These are phyloP conservation scores for Geotrichum reessii DNA, from an alignment of 1,139 yeast genomes.

Conservation along the genomic window DNA sequence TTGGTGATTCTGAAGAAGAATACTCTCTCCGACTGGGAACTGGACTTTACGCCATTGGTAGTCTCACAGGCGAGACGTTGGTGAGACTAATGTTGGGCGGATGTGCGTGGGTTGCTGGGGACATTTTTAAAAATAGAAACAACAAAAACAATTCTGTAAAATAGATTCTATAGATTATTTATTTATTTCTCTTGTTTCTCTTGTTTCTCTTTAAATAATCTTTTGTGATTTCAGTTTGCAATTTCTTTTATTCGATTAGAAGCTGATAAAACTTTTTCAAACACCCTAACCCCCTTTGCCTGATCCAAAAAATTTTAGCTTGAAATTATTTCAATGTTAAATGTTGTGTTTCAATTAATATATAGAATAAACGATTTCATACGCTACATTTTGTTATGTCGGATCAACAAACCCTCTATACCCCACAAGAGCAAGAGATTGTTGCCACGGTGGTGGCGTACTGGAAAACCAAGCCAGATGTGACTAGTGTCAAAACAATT, in stretches of 20 bases:
- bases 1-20: background rate
- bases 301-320: too few species aligned
- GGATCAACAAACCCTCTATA: conserved; percentile 14
- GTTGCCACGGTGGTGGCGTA: conserved; percentile 56
- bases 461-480: conserved; percentile 67
- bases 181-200: background rate
- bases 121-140: conserved; percentile 12
- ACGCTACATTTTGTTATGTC: background rate
- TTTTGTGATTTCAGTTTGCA: too few species aligned
- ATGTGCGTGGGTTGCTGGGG: conserved; percentile 28
- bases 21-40: conserved; percentile 13
- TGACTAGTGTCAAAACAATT: conserved; percentile 50
- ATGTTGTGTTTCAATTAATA: too few species aligned
- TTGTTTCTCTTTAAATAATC: too few species aligned
- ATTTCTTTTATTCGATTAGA: too few species aligned
- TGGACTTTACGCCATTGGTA: conserved; percentile 30
- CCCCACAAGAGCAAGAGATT: conserved; percentile 60
- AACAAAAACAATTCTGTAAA: background rate
- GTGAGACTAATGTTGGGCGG: conserved; percentile 34
- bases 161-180: background rate
- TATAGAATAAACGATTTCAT: too few species aligned
- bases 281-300: too few species aligned
- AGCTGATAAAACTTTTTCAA: too few species aligned
- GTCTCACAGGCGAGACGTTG: conserved; percentile 34
- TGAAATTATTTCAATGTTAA: too few species aligned